These are phyloP conservation scores for Fusarium verticillioides DNA, from an alignment of 2,329 filamentous ascomycete genomes.

Conservation along the genomic window DNA sequence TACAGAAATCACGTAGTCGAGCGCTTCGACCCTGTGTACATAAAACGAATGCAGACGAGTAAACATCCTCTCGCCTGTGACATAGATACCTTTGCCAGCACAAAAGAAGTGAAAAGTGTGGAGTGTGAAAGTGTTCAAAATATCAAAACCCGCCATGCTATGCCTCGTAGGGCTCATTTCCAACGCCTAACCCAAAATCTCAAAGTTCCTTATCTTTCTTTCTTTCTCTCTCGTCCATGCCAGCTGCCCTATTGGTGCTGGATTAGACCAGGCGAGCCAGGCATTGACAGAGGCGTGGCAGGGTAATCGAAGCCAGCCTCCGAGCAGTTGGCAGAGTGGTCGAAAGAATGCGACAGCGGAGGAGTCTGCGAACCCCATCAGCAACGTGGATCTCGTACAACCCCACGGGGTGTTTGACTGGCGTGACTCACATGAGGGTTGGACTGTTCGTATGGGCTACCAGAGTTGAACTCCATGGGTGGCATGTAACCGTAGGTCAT, in stretches of 20 bases:
- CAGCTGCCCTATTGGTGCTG: conserved; percentile 32
- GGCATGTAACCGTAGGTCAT: conserved; percentile 75
- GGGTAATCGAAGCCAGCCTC: conserved; percentile 73
- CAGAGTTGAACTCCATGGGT: conserved; percentile 70
- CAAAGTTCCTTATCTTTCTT: conserved; percentile 26
- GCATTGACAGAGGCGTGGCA: conserved; percentile 78
- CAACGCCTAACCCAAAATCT: conserved; percentile 39
- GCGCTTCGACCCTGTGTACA: conserved; percentile 41
- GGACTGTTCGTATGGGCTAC: conserved; percentile 73
- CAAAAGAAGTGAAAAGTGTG: conserved; percentile 31
- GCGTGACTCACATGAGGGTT: conserved; percentile 78
- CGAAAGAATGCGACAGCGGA: conserved; percentile 79
- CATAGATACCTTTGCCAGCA: conserved; percentile 24
- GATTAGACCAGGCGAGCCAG: conserved; percentile 70
- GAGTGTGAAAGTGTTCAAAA: conserved; percentile 38
- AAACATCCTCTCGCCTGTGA: conserved; percentile 12
- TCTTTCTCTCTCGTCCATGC: conserved; percentile 6
- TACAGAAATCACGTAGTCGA: conserved; percentile 40
- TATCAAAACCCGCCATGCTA: conserved; percentile 42
- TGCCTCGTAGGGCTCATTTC: conserved; percentile 34
- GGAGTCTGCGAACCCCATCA: conserved; percentile 73
- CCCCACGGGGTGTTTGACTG: conserved; percentile 53
- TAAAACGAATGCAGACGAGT: conserved; percentile 35
- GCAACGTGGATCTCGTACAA: conserved; percentile 57
- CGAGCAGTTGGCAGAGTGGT: conserved; percentile 72